A percentile compares a stretch with the other conserved stretches of the same genome.
phyloP scores from a whole-genome alignment of 441 rosid genomes.

The Rhodomyrtus psidioides region DNA sequence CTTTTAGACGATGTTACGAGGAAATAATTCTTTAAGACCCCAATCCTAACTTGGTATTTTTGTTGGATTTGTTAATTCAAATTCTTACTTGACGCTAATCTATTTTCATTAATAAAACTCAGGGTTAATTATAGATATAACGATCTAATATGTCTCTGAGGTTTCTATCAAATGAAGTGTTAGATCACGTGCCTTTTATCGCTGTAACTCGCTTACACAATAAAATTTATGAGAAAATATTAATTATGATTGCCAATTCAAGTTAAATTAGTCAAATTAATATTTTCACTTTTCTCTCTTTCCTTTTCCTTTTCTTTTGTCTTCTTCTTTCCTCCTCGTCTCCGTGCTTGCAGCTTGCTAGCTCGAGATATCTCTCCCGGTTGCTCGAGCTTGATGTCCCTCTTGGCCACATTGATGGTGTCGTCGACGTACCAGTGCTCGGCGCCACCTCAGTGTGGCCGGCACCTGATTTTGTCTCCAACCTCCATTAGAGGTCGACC shows the following conservation, averaged over 20 bases:
- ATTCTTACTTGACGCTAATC: background rate
- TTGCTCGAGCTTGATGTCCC: background rate
- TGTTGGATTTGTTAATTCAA: background rate
- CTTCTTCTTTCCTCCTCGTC: background rate
- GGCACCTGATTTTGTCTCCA: too few relatives aligned
- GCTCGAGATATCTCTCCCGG: background rate
- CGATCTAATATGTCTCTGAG: too few relatives aligned
- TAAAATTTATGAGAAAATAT: background rate
- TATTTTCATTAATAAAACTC: background rate
- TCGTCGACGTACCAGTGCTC: background rate
- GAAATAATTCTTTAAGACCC: background rate
- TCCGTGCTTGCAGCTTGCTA: background rate
- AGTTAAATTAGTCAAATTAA: background rate
- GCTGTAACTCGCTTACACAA: too few relatives aligned
- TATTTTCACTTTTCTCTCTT: background rate
- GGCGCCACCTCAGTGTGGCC: background rate
- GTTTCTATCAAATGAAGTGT: background rate
- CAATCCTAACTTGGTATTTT: background rate
- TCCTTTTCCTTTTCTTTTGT: background rate
- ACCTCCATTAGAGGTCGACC: too few relatives aligned
- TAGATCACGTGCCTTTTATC: too few relatives aligned
- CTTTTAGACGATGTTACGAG: background rate
- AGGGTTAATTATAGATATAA: too few relatives aligned
- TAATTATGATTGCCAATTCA: background rate
- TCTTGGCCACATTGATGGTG: background rate